These are phyloP conservation scores for Knufia fluminis DNA, from an alignment of 2,329 filamentous ascomycete genomes.

Conservation along the genomic window DNA sequence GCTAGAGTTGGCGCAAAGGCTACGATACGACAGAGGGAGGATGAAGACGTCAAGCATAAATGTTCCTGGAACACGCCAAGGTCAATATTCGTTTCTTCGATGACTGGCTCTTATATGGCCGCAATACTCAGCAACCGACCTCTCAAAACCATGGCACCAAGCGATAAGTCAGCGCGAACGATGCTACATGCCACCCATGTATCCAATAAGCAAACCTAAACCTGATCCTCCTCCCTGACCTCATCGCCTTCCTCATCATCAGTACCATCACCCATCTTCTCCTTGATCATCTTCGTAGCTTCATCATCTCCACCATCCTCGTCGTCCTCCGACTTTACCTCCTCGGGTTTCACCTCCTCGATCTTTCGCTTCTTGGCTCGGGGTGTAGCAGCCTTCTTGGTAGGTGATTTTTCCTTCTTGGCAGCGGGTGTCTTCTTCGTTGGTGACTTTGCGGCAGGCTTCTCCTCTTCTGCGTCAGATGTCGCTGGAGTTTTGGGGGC, in stretches of 20 bases:
- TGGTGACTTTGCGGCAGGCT: not conserved
- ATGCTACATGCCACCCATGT: no score
- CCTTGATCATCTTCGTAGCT: slow-evolving; percentile 5
- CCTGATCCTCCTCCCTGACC: not conserved
- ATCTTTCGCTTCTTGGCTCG: slow-evolving; percentile 2
- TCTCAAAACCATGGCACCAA: no score
- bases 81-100: no score
- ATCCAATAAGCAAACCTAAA: not conserved
- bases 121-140: no score
- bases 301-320: not conserved
- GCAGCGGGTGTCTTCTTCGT: not conserved
- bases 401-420: not conserved
- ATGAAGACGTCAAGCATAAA: no score
- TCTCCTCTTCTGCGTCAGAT: slow-evolving; percentile 1
- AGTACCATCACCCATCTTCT: slow-evolving; percentile 3
- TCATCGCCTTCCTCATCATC: slow-evolving; percentile 1
- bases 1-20: no score
- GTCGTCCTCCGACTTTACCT: not conserved
- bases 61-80: no score
- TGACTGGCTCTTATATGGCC: no score
- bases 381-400: not conserved
- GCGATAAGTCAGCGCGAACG: no score
- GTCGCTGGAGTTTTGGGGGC: not conserved
- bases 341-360: not conserved
- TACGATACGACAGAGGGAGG: no score